Evolutionary conservation across 768 basidiomycete genomes (phyloP).

Genomic region (Rubroboletus pulcherrimus): DNA sequence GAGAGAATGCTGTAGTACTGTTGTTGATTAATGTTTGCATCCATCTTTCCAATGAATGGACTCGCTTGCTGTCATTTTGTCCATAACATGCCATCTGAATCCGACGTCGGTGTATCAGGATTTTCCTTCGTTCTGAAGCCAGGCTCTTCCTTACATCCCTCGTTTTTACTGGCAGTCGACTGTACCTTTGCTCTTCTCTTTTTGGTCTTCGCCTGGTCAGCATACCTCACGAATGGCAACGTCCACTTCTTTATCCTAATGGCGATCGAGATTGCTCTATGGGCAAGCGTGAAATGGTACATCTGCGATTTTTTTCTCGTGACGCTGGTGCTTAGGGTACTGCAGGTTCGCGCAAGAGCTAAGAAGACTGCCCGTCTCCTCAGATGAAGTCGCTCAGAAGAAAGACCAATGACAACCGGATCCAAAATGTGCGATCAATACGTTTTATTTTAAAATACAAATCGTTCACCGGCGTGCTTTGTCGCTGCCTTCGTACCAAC

Average conservation of each 20-base stretch:
- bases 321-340: conserved; percentile 9
- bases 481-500: conserved; percentile 80
- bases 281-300: conserved; percentile 82
- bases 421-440: neutral
- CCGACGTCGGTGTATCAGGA: conserved; percentile 8
- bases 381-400: conserved; percentile 16
- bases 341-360: conserved; percentile 68
- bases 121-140: conserved; percentile 63
- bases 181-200: conserved; percentile 56
- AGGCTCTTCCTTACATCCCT: conserved; percentile 72
- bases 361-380: conserved; percentile 32
- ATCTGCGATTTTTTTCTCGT: conserved; percentile 16
- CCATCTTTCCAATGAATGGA: neutral
- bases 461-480: conserved; percentile 43
- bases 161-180: conserved; percentile 63
- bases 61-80: neutral
- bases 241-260: conserved; percentile 66
- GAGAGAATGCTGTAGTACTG: neutral
- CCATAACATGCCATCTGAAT: conserved; percentile 20
- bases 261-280: conserved; percentile 61
- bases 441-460: neutral
- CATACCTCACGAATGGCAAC: conserved; percentile 60
- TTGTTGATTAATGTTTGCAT: conserved; percentile 21
- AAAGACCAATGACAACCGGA: conserved; percentile 22
- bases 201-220: conserved; percentile 54